Conservation (phyloP, 2,329 filamentous ascomycete genomes). For the Fusarium sp. region DNA sequence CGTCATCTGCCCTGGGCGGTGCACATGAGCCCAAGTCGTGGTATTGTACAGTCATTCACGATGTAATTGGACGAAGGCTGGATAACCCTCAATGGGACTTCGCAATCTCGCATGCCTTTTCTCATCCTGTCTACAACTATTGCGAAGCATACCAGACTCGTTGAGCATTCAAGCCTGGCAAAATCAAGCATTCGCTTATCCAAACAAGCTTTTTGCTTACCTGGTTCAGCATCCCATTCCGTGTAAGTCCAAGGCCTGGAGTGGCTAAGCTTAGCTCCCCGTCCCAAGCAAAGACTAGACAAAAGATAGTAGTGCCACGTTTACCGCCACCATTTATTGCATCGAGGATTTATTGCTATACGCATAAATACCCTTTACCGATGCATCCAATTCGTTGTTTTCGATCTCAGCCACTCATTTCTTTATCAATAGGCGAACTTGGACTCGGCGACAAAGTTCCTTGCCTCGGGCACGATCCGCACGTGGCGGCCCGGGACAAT, state of each 20-base stretch:
- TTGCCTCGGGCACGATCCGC: neutral
- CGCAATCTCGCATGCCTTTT: rapidly evolving
- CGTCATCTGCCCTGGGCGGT: neutral
- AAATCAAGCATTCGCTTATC: neutral
- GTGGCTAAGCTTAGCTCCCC: neutral
- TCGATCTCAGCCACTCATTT: neutral
- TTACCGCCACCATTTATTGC: neutral
- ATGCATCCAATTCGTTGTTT: neutral
- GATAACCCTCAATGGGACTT: rapidly evolving
- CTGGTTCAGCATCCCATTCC: neutral
- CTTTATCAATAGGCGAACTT: neutral
- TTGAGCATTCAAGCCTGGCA: rapidly evolving
- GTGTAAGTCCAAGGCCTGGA: neutral
- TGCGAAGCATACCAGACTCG: neutral
- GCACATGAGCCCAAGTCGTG: too few relatives aligned
- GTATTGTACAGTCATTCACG: too few relatives aligned
- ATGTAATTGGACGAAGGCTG: rapidly evolving
- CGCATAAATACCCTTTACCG: neutral
- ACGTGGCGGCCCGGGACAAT: neutral
- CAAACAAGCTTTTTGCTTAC: neutral
- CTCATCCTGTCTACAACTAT: rapidly evolving
- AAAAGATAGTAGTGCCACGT: neutral
- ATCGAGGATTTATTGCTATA: neutral
- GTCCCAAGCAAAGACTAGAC: neutral
- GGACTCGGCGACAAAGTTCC: neutral